Conservation (phyloP, 2,329 filamentous ascomycete genomes). For the Colletotrichum eleusines region DNA sequence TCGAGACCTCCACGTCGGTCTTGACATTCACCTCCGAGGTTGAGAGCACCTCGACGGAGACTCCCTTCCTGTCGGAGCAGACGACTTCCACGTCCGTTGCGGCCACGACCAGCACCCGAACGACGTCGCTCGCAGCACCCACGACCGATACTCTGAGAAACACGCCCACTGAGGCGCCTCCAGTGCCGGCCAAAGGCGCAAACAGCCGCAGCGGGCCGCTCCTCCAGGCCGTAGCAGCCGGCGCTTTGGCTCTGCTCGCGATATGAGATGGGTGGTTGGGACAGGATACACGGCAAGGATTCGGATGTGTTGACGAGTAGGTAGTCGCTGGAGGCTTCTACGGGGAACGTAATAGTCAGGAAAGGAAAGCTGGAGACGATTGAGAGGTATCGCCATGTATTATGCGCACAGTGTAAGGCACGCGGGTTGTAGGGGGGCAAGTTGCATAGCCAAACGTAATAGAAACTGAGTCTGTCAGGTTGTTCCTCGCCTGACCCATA, state of each 20-base stretch:
- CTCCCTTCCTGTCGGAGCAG: neutral
- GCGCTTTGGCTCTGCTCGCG: conserved; percentile 6
- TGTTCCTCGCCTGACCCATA: neutral
- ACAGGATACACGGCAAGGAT: neutral
- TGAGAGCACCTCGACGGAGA: neutral
- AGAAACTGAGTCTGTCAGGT: neutral
- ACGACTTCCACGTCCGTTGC: neutral
- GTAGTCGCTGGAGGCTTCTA: neutral
- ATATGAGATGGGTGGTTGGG: neutral
- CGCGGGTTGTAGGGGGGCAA: neutral
- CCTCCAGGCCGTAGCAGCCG: conserved; percentile 10
- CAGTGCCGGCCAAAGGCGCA: conserved; percentile 23
- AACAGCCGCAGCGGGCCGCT: conserved; percentile 1
- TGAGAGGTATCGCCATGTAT: neutral
- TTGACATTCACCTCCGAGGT: conserved; percentile 13
- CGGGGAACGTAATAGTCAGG: neutral
- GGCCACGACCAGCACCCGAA: neutral
- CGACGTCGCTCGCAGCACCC: neutral
- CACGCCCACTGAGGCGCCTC: neutral
- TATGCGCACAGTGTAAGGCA: no score
- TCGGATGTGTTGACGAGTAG: neutral
- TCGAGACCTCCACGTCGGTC: neutral
- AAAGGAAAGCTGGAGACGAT: neutral
- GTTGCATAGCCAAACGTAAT: conserved; percentile 6
- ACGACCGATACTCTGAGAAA: neutral